Conservation (phyloP, 129 eudicot genomes). For the Solidago caesia region DNA sequence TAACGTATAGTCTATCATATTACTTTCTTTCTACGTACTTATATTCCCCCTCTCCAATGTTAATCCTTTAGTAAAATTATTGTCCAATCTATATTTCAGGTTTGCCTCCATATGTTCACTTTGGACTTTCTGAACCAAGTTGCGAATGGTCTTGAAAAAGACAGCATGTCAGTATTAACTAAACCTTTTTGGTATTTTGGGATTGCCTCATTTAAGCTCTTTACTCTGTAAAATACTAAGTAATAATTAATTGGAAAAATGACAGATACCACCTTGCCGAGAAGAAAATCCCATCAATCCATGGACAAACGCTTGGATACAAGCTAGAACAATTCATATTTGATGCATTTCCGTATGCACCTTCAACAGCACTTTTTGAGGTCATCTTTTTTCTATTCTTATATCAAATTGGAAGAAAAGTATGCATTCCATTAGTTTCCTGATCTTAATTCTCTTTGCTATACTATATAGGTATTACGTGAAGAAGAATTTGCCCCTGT, state of each 20-base stretch:
- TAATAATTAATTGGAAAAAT: neutral
- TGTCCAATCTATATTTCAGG: conserved; percentile 43
- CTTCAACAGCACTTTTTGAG: conserved; percentile 96
- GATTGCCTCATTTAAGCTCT: neutral
- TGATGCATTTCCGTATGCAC: conserved; percentile 93
- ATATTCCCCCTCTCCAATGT: neutral
- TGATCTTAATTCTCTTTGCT: neutral
- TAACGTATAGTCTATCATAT: conserved; percentile 54
- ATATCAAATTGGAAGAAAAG: neutral
- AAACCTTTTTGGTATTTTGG: neutral
- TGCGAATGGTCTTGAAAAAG: conserved; percentile 94
- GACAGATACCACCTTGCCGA: conserved; percentile 95
- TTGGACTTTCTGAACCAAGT: conserved; percentile 95
- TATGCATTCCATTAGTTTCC: neutral
- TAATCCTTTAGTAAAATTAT: neutral
- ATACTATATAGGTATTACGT: conserved; percentile 61
- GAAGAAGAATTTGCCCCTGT: conserved; percentile 99
- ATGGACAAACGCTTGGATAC: conserved; percentile 75
- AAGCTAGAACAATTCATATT: conserved; percentile 92
- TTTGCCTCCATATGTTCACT: conserved; percentile 96
- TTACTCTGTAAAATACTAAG: neutral
- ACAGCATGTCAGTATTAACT: conserved; percentile 79
- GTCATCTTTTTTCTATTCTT: conserved; percentile 27
- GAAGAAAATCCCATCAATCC: conserved; percentile 86
- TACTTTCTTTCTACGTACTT: conserved; percentile 10